phyloP scores from a whole-genome alignment of 1,284 basidiomycete genomes.

The Apiotrichum gracile region DNA sequence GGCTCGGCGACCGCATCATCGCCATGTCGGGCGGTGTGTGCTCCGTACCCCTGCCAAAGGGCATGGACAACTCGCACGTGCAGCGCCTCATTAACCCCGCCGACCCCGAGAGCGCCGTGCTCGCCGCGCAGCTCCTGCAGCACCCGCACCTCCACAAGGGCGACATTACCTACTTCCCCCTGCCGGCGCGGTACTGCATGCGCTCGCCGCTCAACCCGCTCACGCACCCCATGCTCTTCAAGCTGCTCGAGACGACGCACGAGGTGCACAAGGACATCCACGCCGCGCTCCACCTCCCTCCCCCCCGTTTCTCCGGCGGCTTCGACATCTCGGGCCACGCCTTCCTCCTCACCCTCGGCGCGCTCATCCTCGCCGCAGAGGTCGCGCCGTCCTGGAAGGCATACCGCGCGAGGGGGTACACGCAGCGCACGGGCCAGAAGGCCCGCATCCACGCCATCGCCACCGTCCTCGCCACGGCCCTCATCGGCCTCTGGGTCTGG shows the following conservation, averaged over 20 bases:
- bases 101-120: background rate
- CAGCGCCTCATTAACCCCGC: constrained; percentile 9
- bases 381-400: constrained; percentile 49
- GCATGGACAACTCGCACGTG: constrained; percentile 10
- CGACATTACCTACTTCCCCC: constrained; percentile 19
- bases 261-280: constrained; percentile 5
- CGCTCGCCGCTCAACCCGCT: constrained; percentile 54
- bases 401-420: background rate
- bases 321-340: constrained; percentile 94
- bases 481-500: constrained; percentile 67
- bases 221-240: constrained; percentile 64
- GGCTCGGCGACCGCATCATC: constrained; percentile 68
- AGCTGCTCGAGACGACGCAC: constrained; percentile 22
- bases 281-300: constrained; percentile 9
- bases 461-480: constrained; percentile 18
- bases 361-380: constrained; percentile 73
- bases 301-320: constrained; percentile 59
- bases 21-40: constrained; percentile 77
- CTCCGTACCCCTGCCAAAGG: constrained; percentile 56
- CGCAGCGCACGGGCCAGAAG: background rate
- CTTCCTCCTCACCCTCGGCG: constrained; percentile 81
- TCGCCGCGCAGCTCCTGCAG: constrained; percentile 48
- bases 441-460: constrained; percentile 11
- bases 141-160: background rate
- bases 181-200: constrained; percentile 54